Conservation (phyloP, 2,329 filamentous ascomycete genomes). For the Blumeria graminis region DNA sequence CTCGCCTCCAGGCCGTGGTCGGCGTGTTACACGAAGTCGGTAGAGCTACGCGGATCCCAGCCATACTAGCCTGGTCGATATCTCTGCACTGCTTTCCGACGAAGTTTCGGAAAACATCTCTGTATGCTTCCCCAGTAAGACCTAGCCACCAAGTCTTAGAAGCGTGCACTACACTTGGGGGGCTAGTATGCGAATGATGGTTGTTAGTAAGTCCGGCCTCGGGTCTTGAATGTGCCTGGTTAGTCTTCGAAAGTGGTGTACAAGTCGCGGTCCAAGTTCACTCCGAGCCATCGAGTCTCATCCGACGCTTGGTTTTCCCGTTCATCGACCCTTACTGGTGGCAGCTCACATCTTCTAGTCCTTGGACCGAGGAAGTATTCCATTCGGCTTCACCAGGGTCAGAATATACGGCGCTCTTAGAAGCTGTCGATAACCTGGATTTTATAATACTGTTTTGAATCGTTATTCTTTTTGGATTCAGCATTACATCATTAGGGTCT, state of each 20-base stretch:
- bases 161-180: not conserved
- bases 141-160: not conserved
- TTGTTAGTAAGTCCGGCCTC: not conserved
- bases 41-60: not conserved
- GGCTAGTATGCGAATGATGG: not conserved
- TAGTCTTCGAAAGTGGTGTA: not conserved
- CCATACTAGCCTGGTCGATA: not conserved
- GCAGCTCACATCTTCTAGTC: not conserved
- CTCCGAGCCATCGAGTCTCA: not conserved
- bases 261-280: not conserved
- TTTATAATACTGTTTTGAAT: too few relatives aligned
- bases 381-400: too few relatives aligned
- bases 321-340: not conserved
- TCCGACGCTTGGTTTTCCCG: not conserved
- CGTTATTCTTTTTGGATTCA: too few relatives aligned
- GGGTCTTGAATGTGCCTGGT: not conserved
- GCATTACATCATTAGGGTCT: not conserved
- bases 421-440: too few relatives aligned
- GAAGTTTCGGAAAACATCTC: not conserved
- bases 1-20: not conserved
- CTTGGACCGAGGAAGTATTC: not conserved
- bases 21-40: not conserved
- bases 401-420: too few relatives aligned
- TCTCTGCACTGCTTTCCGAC: not conserved
- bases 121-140: not conserved